Conservation (phyloP, 106 monocot genomes). For the Iris macrosiphon region DNA sequence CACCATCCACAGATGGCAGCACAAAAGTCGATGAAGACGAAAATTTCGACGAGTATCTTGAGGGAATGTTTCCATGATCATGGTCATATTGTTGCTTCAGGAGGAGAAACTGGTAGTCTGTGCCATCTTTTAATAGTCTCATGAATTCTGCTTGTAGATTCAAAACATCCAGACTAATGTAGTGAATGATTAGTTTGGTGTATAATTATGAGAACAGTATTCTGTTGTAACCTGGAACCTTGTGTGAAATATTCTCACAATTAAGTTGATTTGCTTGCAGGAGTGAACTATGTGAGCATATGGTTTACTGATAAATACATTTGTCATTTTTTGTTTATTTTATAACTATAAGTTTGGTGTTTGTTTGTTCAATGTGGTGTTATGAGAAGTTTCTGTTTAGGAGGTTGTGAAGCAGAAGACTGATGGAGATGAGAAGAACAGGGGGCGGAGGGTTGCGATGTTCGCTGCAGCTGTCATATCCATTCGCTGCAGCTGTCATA, state of each 20-base stretch:
- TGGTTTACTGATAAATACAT: too few relatives aligned
- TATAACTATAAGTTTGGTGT: too few relatives aligned
- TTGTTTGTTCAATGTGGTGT: conserved; percentile 28
- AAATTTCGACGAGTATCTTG: conserved; percentile 27
- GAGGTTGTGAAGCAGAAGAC: not conserved
- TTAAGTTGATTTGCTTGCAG: not conserved
- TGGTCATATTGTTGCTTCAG: too few relatives aligned
- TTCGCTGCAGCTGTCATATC: conserved; percentile 54
- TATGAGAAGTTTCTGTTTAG: conserved; percentile 13
- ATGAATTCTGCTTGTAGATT: conserved; percentile 12
- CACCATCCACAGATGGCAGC: conserved; percentile 1
- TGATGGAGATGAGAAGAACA: conserved; percentile 3
- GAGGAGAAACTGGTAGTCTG: too few relatives aligned
- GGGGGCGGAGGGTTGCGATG: conserved; percentile 34
- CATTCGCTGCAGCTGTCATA: too few relatives aligned
- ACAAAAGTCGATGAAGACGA: conserved; percentile 8
- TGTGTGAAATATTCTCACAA: too few relatives aligned
- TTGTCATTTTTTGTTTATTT: too few relatives aligned
- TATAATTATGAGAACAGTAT: too few relatives aligned
- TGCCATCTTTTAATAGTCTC: conserved; percentile 20
- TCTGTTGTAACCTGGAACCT: too few relatives aligned
- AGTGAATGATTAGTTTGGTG: too few relatives aligned
- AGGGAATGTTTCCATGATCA: conserved; percentile 36
- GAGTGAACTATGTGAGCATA: conserved; percentile 64
- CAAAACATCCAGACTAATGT: not conserved